Conservation (phyloP, 2,329 filamentous ascomycete species). For the Tolypocladium pustulatum region DNA sequence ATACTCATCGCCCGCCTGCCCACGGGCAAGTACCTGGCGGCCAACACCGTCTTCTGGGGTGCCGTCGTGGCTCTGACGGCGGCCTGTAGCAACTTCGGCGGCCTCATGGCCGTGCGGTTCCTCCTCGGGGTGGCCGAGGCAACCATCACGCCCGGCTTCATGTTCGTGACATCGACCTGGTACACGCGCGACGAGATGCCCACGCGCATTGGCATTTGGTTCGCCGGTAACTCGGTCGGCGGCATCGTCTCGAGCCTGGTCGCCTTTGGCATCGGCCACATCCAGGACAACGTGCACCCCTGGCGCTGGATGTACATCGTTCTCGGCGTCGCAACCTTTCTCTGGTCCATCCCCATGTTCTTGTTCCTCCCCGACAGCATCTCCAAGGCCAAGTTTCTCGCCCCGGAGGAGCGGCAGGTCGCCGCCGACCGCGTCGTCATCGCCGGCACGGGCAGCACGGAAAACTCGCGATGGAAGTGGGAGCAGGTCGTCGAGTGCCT, state of each 20-base stretch:
- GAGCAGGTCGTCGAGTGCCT: constrained; percentile 43
- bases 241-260: constrained; percentile 37
- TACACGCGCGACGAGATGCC: constrained; percentile 37
- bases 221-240: constrained; percentile 38
- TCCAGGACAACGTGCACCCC: constrained; percentile 31
- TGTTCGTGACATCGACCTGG: constrained; percentile 43
- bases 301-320: constrained; percentile 52
- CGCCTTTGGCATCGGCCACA: constrained; percentile 46
- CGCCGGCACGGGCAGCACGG: constrained; percentile 40
- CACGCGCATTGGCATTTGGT: constrained; percentile 44
- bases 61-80: constrained; percentile 30
- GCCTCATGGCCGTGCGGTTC: constrained; percentile 38
- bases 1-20: constrained; percentile 35
- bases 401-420: constrained; percentile 36
- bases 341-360: constrained; percentile 38
- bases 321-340: constrained; percentile 37
- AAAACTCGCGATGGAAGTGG: constrained; percentile 36
- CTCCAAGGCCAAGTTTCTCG: constrained; percentile 46
- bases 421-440: constrained; percentile 35
- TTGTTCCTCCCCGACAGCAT: constrained; percentile 41
- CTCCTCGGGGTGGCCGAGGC: constrained; percentile 44
- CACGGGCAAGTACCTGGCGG: constrained; percentile 32
- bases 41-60: constrained; percentile 38
- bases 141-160: constrained; percentile 40
- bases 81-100: constrained; percentile 32